Evolutionary conservation across 164 flowering plant species (phyloP), one percentile per base, ranked within the genome.

Genomic region (Chloranthus sessilifolius): DNA sequence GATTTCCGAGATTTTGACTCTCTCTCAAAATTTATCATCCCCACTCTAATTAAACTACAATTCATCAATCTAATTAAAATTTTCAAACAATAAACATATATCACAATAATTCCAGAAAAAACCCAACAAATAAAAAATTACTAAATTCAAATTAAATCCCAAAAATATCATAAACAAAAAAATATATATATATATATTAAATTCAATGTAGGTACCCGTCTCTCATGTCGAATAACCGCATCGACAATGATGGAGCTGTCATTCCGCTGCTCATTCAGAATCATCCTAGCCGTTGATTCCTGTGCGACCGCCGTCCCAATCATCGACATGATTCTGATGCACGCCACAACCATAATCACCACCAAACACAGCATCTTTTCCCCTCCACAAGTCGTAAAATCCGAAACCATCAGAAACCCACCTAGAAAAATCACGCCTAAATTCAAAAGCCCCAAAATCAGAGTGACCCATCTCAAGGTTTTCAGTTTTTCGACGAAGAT

Each of bases 121-220:
- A n/a, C n/a, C n/a, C n/a, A n/a, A n/a, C n/a, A n/a, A n/a, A n/a
- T n/a, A n/a, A n/a, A n/a, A n/a, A n/a, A n/a, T n/a, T n/a, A n/a
- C n/a, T n/a, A n/a, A n/a, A n/a, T n/a, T n/a, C n/a, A n/a, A n/a
- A n/a, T n/a, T n/a, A n/a, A n/a, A n/a, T n/a, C n/a, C n/a, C n/a
- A n/a, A n/a, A n/a, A n/a, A n/a, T n/a, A n/a, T n/a, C n/a, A n/a
- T n/a, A n/a, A n/a, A n/a, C n/a, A n/a, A n/a, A n/a, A n/a, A n/a
- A n/a, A n/a, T n/a, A n/a, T n/a, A n/a, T n/a, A n/a, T n/a, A n/a
- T n/a, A n/a, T n/a, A n/a, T n/a, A n/a, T n/a, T n/a, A n/a, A n/a
- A n/a, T n/a, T n/a, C n/a, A n/a, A n/a, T n/a, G 54, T 17, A 30
- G 15, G 7, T 71, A 83, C 95, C 76, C 84, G 79, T 71, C 78